Conservation (phyloP, 495 filamentous ascomycete genomes). For the Penicillium lagena region DNA sequence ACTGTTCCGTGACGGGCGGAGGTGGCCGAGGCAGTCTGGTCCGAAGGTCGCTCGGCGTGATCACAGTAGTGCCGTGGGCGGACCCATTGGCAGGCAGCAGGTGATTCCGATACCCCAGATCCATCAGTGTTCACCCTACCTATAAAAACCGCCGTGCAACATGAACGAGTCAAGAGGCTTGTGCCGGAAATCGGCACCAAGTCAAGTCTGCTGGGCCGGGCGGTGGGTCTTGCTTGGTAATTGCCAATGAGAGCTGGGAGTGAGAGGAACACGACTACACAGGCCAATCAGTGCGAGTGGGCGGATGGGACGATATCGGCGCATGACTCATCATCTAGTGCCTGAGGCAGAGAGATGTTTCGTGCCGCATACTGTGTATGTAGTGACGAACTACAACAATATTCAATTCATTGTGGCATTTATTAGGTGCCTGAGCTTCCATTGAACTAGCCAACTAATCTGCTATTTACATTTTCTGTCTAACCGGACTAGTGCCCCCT, state of each 20-base stretch:
- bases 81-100: conserved; percentile 33
- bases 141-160: conserved; percentile 27
- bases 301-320: conserved; percentile 19
- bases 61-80: conserved; percentile 11
- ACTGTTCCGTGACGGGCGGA: conserved; percentile 26
- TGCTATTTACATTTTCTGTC: too few relatives aligned
- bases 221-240: neutral
- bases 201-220: conserved; percentile 6
- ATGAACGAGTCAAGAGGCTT: conserved; percentile 15
- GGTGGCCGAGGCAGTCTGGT: conserved; percentile 31
- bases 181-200: conserved; percentile 44
- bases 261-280: too few relatives aligned
- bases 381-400: too few relatives aligned
- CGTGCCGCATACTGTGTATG: too few relatives aligned
- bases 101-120: conserved; percentile 33
- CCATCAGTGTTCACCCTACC: conserved; percentile 31
- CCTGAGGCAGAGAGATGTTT: too few relatives aligned
- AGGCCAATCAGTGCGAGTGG: neutral
- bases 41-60: conserved; percentile 38
- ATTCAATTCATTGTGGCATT: too few relatives aligned
- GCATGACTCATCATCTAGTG: conserved; percentile 19
- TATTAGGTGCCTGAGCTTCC: too few relatives aligned
- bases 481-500: too few relatives aligned
- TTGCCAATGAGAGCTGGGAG: neutral
- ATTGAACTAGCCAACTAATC: too few relatives aligned